Percentiles rank a stretch among this genome's conserved stretches.
Evolutionary conservation across 2,329 filamentous ascomycete species (phyloP).

Genomic region (Blastomyces parvus): DNA sequence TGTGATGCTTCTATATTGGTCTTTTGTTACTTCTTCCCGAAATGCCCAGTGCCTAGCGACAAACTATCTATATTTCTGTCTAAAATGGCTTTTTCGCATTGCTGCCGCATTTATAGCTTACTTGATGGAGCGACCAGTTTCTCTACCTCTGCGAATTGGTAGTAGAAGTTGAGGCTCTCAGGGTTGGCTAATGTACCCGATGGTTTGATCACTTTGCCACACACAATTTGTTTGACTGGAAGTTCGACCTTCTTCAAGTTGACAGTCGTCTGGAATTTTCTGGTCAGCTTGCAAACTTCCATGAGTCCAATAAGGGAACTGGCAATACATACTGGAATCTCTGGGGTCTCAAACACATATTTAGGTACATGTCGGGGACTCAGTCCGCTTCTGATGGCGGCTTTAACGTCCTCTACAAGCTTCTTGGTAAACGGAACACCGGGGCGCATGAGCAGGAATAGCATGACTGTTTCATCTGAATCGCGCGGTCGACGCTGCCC

Average conservation of each 20-base stretch:
- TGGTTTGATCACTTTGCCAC: slow-evolving; percentile 61
- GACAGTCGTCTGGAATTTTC: slow-evolving; percentile 55
- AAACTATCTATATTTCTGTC: slow-evolving; percentile 7
- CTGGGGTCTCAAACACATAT: slow-evolving; percentile 69
- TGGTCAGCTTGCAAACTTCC: neutral
- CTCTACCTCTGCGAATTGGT: slow-evolving; percentile 66
- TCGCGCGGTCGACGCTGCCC: slow-evolving; percentile 60
- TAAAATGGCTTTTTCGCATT: neutral
- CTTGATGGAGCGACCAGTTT: slow-evolving; percentile 37
- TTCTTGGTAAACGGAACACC: slow-evolving; percentile 46
- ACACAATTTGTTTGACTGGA: slow-evolving; percentile 76
- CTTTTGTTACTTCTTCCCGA: neutral
- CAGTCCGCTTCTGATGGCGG: slow-evolving; percentile 55
- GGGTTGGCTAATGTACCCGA: slow-evolving; percentile 71
- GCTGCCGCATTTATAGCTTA: slow-evolving; percentile 16
- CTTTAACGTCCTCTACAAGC: slow-evolving; percentile 52
- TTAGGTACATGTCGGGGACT: slow-evolving; percentile 67
- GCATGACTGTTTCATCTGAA: slow-evolving; percentile 48
- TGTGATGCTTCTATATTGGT: neutral
- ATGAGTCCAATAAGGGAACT: neutral
- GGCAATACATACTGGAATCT: slow-evolving; percentile 58
- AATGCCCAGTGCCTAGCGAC: neutral
- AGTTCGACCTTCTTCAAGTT: slow-evolving; percentile 81
- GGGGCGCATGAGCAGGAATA: slow-evolving; percentile 52
- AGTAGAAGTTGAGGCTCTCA: slow-evolving; percentile 65